A percentile compares a stretch with the other conserved stretches of the same genome.
These are phyloP conservation scores for Dictyostelium intermedium DNA, from an alignment of 78 protist species.

Conservation along the genomic window DNA sequence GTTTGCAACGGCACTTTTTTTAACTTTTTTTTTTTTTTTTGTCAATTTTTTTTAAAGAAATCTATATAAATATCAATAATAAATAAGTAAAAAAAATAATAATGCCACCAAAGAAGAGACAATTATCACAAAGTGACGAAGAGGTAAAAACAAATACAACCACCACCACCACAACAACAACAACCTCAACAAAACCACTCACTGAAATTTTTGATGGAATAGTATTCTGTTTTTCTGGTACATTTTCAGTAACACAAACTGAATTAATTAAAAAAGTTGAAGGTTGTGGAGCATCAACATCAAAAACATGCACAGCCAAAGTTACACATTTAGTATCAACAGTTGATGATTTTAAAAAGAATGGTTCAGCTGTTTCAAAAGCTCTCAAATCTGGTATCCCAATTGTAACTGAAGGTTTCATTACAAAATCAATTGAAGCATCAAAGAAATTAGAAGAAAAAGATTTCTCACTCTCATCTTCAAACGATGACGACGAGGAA, in stretches of 20 bases:
- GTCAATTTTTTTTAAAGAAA: not conserved
- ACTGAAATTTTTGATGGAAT: slow-evolving; percentile 21
- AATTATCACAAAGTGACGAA: not conserved
- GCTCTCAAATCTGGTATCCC: slow-evolving; percentile 6
- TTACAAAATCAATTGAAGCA: slow-evolving; percentile 38
- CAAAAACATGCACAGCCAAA: not conserved
- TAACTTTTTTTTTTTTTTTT: not conserved
- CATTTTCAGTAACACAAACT: slow-evolving; percentile 36
- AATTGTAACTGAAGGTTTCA: slow-evolving; percentile 60
- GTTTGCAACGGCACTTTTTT: not conserved
- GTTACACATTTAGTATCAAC: slow-evolving; percentile 70
- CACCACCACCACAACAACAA: not conserved
- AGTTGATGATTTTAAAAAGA: slow-evolving; percentile 36
- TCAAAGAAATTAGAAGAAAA: slow-evolving; percentile 15
- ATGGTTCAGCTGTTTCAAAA: not conserved
- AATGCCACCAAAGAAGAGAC: slow-evolving; percentile 43
- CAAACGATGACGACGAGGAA: slow-evolving; percentile 8
- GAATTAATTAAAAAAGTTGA: not conserved
- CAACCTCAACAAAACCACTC: not conserved
- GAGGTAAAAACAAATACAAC: not conserved
- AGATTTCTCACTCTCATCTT: not conserved
- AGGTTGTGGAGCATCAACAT: not conserved
- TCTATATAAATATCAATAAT: too few species aligned
- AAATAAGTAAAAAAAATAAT: not conserved
- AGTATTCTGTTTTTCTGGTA: slow-evolving; percentile 1